Evolutionary conservation across 2,329 filamentous ascomycete species (phyloP).

Genomic region (Fusarium anguioides): DNA sequence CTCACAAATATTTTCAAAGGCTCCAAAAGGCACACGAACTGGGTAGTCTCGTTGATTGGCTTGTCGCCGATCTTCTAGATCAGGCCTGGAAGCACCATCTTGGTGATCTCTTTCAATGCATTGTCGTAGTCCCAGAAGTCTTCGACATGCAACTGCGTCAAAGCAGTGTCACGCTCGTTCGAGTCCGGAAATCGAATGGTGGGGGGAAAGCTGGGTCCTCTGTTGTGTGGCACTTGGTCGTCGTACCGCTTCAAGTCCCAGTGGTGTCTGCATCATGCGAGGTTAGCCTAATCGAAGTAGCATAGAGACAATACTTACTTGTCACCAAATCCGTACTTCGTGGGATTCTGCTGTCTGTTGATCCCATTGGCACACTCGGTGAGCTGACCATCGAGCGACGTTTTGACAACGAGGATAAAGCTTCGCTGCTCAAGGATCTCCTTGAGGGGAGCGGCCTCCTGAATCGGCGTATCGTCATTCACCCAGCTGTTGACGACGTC

Average conservation of each 20-base stretch:
- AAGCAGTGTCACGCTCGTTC: background rate
- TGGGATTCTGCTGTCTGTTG: accelerated
- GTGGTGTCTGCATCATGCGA: background rate
- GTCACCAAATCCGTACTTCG: background rate
- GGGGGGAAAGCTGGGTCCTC: accelerated
- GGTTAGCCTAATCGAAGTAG: background rate
- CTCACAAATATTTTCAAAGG: background rate
- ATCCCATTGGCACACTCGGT: accelerated
- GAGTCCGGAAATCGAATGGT: background rate
- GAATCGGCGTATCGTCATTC: background rate
- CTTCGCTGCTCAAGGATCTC: background rate
- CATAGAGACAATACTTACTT: background rate
- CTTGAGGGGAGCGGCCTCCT: accelerated
- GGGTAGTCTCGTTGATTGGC: accelerated
- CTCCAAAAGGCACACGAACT: background rate
- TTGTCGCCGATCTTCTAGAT: constrained; percentile 7
- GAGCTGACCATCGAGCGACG: accelerated
- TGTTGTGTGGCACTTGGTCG: background rate
- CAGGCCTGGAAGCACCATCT: background rate
- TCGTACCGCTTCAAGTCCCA: background rate
- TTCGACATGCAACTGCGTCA: constrained; percentile 5
- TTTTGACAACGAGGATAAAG: background rate
- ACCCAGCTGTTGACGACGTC: background rate
- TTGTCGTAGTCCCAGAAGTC: constrained; percentile 4
- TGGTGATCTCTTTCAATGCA: accelerated